These are phyloP conservation scores for Tricholoma bakamatsutake DNA, from an alignment of 768 basidiomycete genomes.

Conservation along the genomic window DNA sequence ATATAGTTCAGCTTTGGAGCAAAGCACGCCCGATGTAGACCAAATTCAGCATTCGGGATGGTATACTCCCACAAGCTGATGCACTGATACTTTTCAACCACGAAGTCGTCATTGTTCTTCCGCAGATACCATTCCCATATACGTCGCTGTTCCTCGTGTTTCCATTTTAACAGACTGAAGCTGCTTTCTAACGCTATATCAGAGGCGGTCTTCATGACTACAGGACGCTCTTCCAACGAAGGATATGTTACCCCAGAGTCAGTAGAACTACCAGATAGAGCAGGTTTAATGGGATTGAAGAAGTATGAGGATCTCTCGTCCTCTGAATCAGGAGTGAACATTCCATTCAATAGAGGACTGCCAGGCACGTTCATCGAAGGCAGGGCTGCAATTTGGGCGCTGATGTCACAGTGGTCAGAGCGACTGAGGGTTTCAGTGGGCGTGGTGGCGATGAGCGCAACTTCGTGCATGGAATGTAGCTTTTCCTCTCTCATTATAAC, in stretches of 20 bases:
- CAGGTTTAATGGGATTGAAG: constrained; percentile 13
- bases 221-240: constrained; percentile 24
- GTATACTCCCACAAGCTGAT: constrained; percentile 77
- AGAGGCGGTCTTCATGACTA: constrained; percentile 50
- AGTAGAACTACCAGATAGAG: constrained; percentile 17
- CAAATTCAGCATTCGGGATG: constrained; percentile 67
- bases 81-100: constrained; percentile 90
- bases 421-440: constrained; percentile 16
- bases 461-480: constrained; percentile 32
- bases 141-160: constrained; percentile 81
- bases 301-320: constrained; percentile 31
- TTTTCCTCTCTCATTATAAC: constrained; percentile 72
- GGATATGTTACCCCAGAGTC: constrained; percentile 15
- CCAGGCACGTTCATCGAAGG: constrained; percentile 27
- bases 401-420: constrained; percentile 44
- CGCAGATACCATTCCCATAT: constrained; percentile 96
- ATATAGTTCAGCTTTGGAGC: constrained; percentile 68
- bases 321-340: constrained; percentile 20
- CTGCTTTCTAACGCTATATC: constrained; percentile 76
- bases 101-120: constrained; percentile 80
- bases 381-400: constrained; percentile 61
- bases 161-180: constrained; percentile 64
- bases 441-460: constrained; percentile 30
- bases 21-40: constrained; percentile 68
- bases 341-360: constrained; percentile 29